Evolutionary conservation across 2,329 filamentous ascomycete species (phyloP), one percentile per base, ranked within the genome.

Genomic region (Pseudocercospora cruenta): DNA sequence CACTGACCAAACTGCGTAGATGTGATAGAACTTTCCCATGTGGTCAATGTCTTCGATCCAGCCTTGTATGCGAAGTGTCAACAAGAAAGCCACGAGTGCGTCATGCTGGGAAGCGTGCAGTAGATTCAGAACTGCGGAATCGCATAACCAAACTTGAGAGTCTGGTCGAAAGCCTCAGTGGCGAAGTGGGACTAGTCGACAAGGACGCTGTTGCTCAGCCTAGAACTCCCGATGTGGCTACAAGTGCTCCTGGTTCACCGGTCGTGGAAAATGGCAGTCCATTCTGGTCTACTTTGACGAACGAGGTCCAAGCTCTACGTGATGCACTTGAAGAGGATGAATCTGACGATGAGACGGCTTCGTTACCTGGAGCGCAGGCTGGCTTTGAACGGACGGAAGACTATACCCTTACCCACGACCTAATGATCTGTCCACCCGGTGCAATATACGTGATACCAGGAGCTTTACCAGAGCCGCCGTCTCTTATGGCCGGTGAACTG

Each of bases 111-210:
- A 72, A 73, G 51, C 68, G 72, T 10, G 68, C 70, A 4, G 70
- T 71, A 2, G 73, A 76, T 53, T 68, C 70, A 8, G 73, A 76
- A 58, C 67, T 76, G 19, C 69, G 70, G 3, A 72, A 62, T 14
- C 72, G 74, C 45, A 75, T 76, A 43, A 60, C 72, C 10, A 76
- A 75, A 55, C 69, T 76, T 14, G 74, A 76, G 45, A 67, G 63
- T 43, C 69, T 76, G 19, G 74, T 76, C 19, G 70, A 75, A 36
- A 72, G 65, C 58, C 69, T 76, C 19, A 74, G 71, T 60, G 71
- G 70, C 53, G 74, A 75, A 28, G 71, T 71, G 22, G 70, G 57
- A 14, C 12, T 65, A 19, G 49, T 39, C 22, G 31, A 66, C 4
- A 49, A 58, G 12, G 36, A 63, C 14, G 43, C 43, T 22, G 22